phyloP scores from a whole-genome alignment of 139 green algal genomes.

The Picochlorum sp. region DNA sequence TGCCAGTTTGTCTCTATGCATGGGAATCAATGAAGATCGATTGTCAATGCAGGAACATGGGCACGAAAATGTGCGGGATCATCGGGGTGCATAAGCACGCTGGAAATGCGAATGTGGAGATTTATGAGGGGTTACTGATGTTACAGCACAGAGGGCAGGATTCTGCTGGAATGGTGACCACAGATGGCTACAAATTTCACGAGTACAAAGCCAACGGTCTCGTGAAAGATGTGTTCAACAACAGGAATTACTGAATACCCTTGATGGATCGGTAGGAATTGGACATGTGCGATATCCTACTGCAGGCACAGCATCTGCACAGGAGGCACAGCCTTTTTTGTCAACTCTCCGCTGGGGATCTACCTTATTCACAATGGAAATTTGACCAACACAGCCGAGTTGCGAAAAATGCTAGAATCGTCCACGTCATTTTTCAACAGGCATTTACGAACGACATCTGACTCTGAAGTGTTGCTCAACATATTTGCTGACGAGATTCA shows the following conservation, averaged over 20 bases:
- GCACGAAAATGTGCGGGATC: conserved; percentile 80
- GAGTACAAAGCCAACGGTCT: conserved; percentile 96
- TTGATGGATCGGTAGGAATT: conserved; percentile 69
- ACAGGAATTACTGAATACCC: conserved; percentile 61
- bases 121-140: conserved; percentile 96
- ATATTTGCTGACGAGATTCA: conserved; percentile 92
- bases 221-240: conserved; percentile 92
- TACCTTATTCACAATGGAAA: conserved; percentile 99
- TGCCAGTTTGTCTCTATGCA: too few species aligned
- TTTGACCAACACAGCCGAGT: conserved; percentile 91
- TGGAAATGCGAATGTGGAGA: conserved; percentile 67
- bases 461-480: conserved; percentile 97
- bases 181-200: conserved; percentile 62
- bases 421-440: conserved; percentile 77
- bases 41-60: neutral
- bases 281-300: conserved; percentile 95
- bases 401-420: conserved; percentile 60
- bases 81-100: conserved; percentile 84
- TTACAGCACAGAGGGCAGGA: conserved; percentile 94
- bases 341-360: conserved; percentile 93
- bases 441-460: conserved; percentile 78
- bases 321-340: conserved; percentile 99
- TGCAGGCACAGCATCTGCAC: conserved; percentile 70
- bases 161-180: conserved; percentile 95
- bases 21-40: neutral